Evolutionary conservation across 192 early-diverging fungal species (phyloP).

Genomic region (Coemansia sp.): DNA sequence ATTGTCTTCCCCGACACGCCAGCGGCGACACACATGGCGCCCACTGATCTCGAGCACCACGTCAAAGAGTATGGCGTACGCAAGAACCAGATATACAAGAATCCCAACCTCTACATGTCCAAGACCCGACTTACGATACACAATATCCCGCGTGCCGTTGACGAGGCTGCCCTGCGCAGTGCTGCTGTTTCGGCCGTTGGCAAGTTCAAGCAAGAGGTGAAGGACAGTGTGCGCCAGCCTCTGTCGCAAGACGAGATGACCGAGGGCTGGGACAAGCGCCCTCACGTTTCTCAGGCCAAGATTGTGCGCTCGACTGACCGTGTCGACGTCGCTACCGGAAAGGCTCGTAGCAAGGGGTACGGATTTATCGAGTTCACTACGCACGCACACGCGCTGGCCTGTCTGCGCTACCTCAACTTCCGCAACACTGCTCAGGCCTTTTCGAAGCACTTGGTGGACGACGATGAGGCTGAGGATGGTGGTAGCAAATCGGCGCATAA

Average conservation of each 20-base stretch:
- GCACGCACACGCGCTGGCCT: constrained; percentile 91
- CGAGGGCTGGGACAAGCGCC: constrained; percentile 64
- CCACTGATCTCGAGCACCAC: constrained; percentile 83
- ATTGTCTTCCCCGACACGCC: constrained; percentile 85
- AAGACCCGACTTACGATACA: constrained; percentile 88
- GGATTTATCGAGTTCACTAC: constrained; percentile 90
- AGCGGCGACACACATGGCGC: constrained; percentile 68
- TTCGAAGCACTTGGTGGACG: constrained; percentile 55
- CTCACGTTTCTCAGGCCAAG: constrained; percentile 75
- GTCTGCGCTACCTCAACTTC: constrained; percentile 90
- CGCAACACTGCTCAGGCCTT: constrained; percentile 64
- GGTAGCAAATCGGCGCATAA: constrained; percentile 28
- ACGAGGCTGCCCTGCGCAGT: constrained; percentile 69
- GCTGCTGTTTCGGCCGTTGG: constrained; percentile 64
- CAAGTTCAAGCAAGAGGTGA: constrained; percentile 77
- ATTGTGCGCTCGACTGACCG: constrained; percentile 77
- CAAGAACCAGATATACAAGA: constrained; percentile 76
- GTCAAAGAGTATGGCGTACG: constrained; percentile 74
- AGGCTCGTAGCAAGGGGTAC: constrained; percentile 79
- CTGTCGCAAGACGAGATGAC: constrained; percentile 64
- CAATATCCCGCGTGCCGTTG: constrained; percentile 74
- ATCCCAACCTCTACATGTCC: constrained; percentile 89
- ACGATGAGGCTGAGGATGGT: constrained; percentile 16
- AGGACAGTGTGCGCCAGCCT: constrained; percentile 57
- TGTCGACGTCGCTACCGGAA: constrained; percentile 71